Evolutionary conservation across 2,329 filamentous ascomycete species (phyloP).

Genomic region (Pseudopyricularia cyperi): DNA sequence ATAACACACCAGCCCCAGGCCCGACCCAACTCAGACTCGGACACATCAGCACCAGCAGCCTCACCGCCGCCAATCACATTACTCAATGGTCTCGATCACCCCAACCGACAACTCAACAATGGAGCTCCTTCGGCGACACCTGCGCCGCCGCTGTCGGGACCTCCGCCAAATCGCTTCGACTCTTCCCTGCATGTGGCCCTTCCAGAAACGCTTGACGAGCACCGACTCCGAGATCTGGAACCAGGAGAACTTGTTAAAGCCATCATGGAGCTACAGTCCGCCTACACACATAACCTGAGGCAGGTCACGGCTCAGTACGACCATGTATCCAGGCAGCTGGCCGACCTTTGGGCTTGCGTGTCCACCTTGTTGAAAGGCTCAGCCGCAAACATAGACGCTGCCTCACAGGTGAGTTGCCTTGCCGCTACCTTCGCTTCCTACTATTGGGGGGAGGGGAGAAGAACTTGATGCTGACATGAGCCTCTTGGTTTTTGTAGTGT

Average conservation of each 20-base stretch:
- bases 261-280: slow-evolving; percentile 19
- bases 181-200: not conserved
- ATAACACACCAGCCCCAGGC: not conserved
- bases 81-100: not conserved
- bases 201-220: not conserved
- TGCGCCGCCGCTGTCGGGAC: not conserved
- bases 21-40: not conserved
- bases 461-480: not conserved
- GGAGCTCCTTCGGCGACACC: not conserved
- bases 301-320: slow-evolving; percentile 20
- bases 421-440: not conserved
- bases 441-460: too few species aligned
- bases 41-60: not conserved
- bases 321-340: slow-evolving; percentile 18
- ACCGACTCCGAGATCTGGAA: slow-evolving; percentile 17
- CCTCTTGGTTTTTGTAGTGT: not conserved
- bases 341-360: slow-evolving; percentile 18
- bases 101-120: not conserved
- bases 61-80: not conserved
- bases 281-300: slow-evolving; percentile 19
- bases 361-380: slow-evolving; percentile 10
- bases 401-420: slow-evolving; percentile 15
- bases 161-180: not conserved
- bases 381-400: slow-evolving; percentile 16
- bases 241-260: slow-evolving; percentile 21